A percentile compares a stretch with the other conserved stretches of the same genome.
Evolutionary conservation across 1,139 yeast species (phyloP).

Genomic region (Pneumocystis oryctolagi): DNA sequence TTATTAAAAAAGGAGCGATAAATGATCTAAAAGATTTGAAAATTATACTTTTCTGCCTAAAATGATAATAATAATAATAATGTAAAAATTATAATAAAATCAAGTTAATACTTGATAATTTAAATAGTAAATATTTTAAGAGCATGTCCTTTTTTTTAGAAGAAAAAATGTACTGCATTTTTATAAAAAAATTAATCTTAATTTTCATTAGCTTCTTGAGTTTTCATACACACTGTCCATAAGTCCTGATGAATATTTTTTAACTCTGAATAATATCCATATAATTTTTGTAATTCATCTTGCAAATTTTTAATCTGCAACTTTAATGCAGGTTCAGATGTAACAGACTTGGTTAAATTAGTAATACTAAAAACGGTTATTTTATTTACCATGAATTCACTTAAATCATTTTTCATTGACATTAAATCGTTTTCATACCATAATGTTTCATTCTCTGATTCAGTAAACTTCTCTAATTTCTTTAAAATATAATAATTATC

Average conservation of each 20-base stretch:
- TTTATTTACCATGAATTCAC: background rate
- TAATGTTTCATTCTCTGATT: background rate
- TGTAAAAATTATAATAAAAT: background rate
- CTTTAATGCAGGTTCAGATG: conserved; percentile 2
- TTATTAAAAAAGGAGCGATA: background rate
- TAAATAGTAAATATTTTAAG: background rate
- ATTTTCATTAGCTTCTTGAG: conserved; percentile 10
- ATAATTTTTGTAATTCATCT: conserved; percentile 5
- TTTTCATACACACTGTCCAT: conserved; percentile 2
- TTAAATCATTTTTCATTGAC: background rate
- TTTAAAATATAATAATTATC: conserved; percentile 6
- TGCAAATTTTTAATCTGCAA: conserved; percentile 7
- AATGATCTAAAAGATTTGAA: background rate
- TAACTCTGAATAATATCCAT: conserved; percentile 8
- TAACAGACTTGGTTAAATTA: background rate
- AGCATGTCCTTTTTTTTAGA: background rate
- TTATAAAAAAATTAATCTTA: background rate
- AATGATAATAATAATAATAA: background rate
- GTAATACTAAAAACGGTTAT: background rate
- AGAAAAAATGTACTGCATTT: background rate
- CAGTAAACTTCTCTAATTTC: background rate
- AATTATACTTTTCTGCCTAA: background rate
- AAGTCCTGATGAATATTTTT: conserved; percentile 5
- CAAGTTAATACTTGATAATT: background rate
- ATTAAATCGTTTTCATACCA: background rate